Evolutionary conservation across 352 stramenopile species (phyloP), one percentile per base, ranked within the genome.

Genomic region (Sclerospora graminicola): DNA sequence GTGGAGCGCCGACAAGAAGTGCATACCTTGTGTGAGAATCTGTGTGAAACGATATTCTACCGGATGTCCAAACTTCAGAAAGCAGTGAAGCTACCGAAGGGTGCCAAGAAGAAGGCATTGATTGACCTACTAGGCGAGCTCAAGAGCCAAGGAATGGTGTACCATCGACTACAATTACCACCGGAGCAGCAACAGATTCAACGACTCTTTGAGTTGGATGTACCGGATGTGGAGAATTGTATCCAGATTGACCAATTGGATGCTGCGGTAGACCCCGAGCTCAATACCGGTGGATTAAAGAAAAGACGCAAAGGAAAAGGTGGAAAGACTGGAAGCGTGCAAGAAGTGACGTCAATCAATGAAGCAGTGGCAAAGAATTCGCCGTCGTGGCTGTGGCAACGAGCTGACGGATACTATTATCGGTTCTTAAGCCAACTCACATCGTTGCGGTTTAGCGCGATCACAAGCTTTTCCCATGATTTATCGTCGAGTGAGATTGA

Each of bases 41-140:
- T 98, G 5, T 95, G 81, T 51, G 78, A 94, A 46, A 79, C 86
- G 19, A 96, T 99, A 42, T 98, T 99, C 55, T 90, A 92, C 29
- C 82, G 95, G n/a, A 97, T 98, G 57, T 62, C 66, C 21, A 84
- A 81, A 28, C 59, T 82, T 0, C 80, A 89, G 45, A 73, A 94
- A 39, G 54, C 59, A 11, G 65, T 64, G 18, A 96, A 92, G 23
- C 57, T 87, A 13, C 90, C 90, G 0, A 97, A 97, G 66, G 88
- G 85, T 35, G 90, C 97, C 18, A 99, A 99, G 66, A 95, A 98
- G 70, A 87, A 97, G 46, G 95, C 95, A 11, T 60, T 99, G 4
- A 81, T 97, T 18, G 95, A 99, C 51, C 60, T 99, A 14, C 81
- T 99, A 5, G 56, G 63, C 8, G 88, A 89, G 43, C 57, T 97